phyloP scores from a whole-genome alignment of 2,329 filamentous ascomycete species.

The Dichotomopilus funicola region DNA sequence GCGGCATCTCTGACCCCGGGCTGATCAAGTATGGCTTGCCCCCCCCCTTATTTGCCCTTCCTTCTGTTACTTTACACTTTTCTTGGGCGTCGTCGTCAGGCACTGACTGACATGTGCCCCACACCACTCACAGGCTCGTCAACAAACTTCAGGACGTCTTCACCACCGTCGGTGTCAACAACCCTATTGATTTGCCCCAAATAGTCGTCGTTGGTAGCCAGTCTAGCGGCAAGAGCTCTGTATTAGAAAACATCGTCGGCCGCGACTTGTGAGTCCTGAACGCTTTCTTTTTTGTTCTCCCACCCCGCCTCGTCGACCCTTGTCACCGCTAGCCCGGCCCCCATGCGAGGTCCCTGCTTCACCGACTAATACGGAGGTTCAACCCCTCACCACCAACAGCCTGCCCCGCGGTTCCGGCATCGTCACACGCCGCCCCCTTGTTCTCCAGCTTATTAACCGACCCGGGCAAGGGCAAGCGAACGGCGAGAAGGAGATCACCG shows the following conservation, averaged over 20 bases:
- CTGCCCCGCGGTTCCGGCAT: constrained; percentile 96
- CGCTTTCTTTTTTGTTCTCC: constrained; percentile 5
- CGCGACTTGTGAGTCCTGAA: constrained; percentile 79
- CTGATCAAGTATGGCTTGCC: constrained; percentile 52
- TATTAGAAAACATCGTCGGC: constrained; percentile 97
- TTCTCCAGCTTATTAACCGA: constrained; percentile 96
- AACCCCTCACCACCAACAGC: constrained; percentile 41
- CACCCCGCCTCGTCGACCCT: constrained; percentile 14
- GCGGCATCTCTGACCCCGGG: constrained; percentile 60
- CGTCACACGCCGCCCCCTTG: constrained; percentile 89
- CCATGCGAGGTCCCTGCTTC: constrained; percentile 2
- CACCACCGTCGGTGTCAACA: constrained; percentile 95
- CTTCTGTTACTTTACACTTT: background rate
- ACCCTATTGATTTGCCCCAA: constrained; percentile 97
- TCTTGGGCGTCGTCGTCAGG: constrained; percentile 14
- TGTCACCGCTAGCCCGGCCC: background rate
- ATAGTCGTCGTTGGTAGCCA: constrained; percentile 98
- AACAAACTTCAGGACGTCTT: constrained; percentile 99
- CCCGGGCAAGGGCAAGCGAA: constrained; percentile 59
- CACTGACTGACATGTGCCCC: constrained; percentile 18
- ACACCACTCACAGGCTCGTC: constrained; percentile 56
- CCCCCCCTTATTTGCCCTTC: background rate
- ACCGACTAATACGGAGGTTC: constrained; percentile 11
- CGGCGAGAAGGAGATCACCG: constrained; percentile 60
- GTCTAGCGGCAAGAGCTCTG: constrained; percentile 98